phyloP scores from a whole-genome alignment of 352 stramenopile genomes.

The Chrysophaeum taylorii region DNA sequence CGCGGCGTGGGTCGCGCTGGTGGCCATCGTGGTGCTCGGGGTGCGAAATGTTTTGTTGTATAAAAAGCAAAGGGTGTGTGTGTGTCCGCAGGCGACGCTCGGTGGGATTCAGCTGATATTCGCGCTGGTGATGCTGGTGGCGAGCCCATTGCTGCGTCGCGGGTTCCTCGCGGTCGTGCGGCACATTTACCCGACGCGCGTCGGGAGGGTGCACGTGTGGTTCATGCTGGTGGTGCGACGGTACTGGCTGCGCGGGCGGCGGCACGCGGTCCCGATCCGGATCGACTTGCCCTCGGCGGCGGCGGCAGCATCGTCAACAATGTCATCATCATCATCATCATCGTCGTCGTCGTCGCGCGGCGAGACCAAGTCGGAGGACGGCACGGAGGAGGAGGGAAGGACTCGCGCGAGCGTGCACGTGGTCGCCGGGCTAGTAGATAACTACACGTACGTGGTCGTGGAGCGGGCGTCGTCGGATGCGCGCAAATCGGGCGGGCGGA shows the following conservation, averaged over 20 bases:
- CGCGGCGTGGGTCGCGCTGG: neutral
- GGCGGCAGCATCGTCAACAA: too few relatives aligned
- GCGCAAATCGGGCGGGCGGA: neutral
- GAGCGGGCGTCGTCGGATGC: neutral
- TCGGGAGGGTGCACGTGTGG: constrained; percentile 1
- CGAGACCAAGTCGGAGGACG: neutral
- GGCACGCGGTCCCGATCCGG: neutral
- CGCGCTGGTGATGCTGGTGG: neutral
- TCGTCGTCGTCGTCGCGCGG: too few relatives aligned
- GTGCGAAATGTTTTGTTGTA: too few relatives aligned
- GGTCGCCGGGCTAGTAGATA: constrained; percentile 1
- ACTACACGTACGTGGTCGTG: constrained; percentile 8
- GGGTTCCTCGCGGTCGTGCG: neutral
- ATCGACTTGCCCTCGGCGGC: neutral
- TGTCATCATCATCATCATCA: too few relatives aligned
- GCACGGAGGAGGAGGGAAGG: neutral
- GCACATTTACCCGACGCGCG: constrained; percentile 1
- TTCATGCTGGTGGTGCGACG: neutral
- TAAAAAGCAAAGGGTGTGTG: too few relatives aligned
- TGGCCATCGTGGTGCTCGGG: neutral
- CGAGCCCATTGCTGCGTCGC: neutral
- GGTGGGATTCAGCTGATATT: neutral
- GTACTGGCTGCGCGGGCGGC: neutral
- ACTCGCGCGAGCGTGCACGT: neutral
- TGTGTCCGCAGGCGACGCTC: too few relatives aligned